Conservation (phyloP, 371 early-diverging fungal genomes). For the Saksenaea vasiformis region DNA sequence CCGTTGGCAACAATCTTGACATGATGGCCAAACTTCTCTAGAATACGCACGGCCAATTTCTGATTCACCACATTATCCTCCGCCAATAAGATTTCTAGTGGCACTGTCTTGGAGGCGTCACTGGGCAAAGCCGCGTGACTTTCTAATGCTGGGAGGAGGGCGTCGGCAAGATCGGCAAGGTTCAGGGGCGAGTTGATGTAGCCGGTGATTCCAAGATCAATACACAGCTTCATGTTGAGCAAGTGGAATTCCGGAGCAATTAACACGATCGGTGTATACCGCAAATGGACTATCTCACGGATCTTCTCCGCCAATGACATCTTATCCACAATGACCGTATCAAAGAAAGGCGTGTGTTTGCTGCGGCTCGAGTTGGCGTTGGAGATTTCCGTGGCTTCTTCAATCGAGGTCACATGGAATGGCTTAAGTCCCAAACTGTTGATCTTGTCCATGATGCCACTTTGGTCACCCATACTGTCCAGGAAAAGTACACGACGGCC, state of each 20-base stretch:
- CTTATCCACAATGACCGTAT: conserved; percentile 49
- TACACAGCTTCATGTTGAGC: conserved; percentile 64
- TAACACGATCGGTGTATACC: conserved; percentile 66
- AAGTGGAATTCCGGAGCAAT: conserved; percentile 43
- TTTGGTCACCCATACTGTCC: conserved; percentile 33
- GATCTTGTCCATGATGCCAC: conserved; percentile 22
- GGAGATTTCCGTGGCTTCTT: conserved; percentile 37
- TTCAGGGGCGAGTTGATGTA: conserved; percentile 64
- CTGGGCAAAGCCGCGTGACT: conserved; percentile 59
- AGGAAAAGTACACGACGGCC: conserved; percentile 54
- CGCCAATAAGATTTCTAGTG: conserved; percentile 71
- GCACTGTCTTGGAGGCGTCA: conserved; percentile 49
- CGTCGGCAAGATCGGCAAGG: conserved; percentile 59
- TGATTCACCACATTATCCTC: conserved; percentile 86
- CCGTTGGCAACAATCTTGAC: conserved; percentile 74
- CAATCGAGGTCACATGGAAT: conserved; percentile 29
- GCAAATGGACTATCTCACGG: conserved; percentile 51
- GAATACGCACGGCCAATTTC: conserved; percentile 69
- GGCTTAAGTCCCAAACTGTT: conserved; percentile 20
- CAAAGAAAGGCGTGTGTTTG: conserved; percentile 32
- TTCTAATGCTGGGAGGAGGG: conserved; percentile 68
- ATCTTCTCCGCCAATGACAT: conserved; percentile 36
- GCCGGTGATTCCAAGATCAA: conserved; percentile 67
- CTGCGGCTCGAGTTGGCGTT: conserved; percentile 17
- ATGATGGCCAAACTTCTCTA: conserved; percentile 73